These are phyloP conservation scores for Clonostachys sp. DNA, from an alignment of 2,329 filamentous ascomycete species.

Conservation along the genomic window DNA sequence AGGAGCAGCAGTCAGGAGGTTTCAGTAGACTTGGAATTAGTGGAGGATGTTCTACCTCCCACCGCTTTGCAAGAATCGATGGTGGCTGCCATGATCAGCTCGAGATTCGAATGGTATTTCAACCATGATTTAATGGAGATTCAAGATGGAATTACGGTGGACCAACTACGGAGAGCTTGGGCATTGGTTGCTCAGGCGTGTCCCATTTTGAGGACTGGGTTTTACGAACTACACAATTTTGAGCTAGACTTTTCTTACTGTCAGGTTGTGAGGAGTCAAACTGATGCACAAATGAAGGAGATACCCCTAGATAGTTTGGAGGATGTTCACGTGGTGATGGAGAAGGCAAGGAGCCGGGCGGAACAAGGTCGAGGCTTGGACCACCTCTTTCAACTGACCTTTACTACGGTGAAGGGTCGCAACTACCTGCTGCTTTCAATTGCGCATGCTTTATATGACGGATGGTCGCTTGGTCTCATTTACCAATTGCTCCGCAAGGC, in stretches of 20 bases:
- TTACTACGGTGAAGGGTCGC: constrained; percentile 3
- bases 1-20: constrained; percentile 17
- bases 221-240: constrained; percentile 61
- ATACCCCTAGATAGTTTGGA: constrained; percentile 16
- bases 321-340: constrained; percentile 28
- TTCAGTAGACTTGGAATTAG: constrained; percentile 24
- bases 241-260: constrained; percentile 44
- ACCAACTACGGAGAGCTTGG: constrained; percentile 58
- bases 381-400: constrained; percentile 41
- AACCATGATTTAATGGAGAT: constrained; percentile 77
- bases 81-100: constrained; percentile 75
- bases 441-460: constrained; percentile 85
- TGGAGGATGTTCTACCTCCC: constrained; percentile 63
- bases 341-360: constrained; percentile 2
- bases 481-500: constrained; percentile 66
- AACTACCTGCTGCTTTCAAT: constrained; percentile 62
- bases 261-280: constrained; percentile 35
- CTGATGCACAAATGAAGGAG: constrained; percentile 10
- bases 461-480: constrained; percentile 73
- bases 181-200: constrained; percentile 49
- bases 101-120: constrained; percentile 73
- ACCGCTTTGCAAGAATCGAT: constrained; percentile 86
- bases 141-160: constrained; percentile 43
- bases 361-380: constrained; percentile 22
- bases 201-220: constrained; percentile 72